Evolutionary conservation across 345 rosid species (phyloP).

Genomic region (Noccaea caerulescens): DNA sequence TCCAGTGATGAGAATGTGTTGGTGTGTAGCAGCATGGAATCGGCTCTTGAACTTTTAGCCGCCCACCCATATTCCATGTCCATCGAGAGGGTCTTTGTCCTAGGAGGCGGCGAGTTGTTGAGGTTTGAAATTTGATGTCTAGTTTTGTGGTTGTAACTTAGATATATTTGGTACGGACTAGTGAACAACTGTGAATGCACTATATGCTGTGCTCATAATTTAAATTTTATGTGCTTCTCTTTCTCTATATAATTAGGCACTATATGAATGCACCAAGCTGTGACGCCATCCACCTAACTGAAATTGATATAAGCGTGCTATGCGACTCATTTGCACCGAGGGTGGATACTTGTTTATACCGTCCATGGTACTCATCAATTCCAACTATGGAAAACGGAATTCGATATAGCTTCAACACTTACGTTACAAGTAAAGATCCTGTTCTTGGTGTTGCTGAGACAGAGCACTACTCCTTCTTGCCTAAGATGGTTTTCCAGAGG

Average conservation of each 20-base stretch:
- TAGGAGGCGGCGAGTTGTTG: constrained; percentile 79
- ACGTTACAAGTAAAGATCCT: constrained; percentile 63
- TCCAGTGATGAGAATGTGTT: constrained; percentile 62
- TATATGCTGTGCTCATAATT: not conserved
- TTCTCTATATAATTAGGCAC: no score
- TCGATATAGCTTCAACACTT: constrained; percentile 68
- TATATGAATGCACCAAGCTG: constrained; percentile 78
- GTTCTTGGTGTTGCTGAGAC: constrained; percentile 31
- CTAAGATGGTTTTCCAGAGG: constrained; percentile 70
- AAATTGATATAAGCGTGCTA: constrained; percentile 65
- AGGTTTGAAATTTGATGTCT: constrained; percentile 48
- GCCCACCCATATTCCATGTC: constrained; percentile 51
- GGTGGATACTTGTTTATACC: constrained; percentile 64
- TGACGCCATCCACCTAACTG: constrained; percentile 87
- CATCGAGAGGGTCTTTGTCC: constrained; percentile 71
- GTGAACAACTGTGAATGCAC: no score
- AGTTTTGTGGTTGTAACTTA: constrained; percentile 1
- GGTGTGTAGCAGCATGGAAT: constrained; percentile 53
- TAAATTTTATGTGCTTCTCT: no score
- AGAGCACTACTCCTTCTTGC: constrained; percentile 63
- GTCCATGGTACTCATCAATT: constrained; percentile 82
- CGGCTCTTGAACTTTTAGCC: constrained; percentile 69
- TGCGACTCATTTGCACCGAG: constrained; percentile 85
- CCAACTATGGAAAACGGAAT: constrained; percentile 68
- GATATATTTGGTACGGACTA: no score